Conservation (phyloP, 129 eudicot species). For the Helichrysum umbraculigerum region DNA sequence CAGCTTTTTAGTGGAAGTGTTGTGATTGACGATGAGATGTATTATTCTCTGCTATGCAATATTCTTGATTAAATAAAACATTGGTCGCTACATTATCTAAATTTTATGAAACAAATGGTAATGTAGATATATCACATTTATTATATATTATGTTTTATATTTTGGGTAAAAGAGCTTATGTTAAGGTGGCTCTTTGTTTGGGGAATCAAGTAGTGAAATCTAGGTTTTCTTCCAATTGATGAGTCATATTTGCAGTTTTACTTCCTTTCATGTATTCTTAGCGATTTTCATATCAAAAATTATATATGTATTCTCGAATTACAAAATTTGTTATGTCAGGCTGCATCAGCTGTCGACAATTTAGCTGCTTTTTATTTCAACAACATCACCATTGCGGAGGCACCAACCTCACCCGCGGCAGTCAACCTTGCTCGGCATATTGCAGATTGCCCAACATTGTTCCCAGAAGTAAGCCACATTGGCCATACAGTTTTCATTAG, state of each 20-base stretch:
- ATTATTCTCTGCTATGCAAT: background rate
- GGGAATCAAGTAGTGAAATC: background rate
- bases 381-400: slow-evolving; percentile 83
- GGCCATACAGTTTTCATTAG: background rate
- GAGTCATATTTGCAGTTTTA: background rate
- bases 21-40: background rate
- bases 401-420: slow-evolving; percentile 78
- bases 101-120: background rate
- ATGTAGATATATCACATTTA: no score
- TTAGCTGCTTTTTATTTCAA: slow-evolving; percentile 90
- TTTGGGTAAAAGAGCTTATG: background rate
- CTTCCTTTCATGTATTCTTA: background rate
- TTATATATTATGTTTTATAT: no score
- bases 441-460: slow-evolving; percentile 73
- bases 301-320: slow-evolving; percentile 1
- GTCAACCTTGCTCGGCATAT: slow-evolving; percentile 75
- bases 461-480: slow-evolving; percentile 70
- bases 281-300: background rate
- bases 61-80: background rate
- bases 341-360: slow-evolving; percentile 88
- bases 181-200: background rate
- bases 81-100: no score
- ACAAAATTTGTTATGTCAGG: slow-evolving; percentile 42
- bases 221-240: background rate
- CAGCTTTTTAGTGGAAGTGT: background rate